Evolutionary conservation across 257 asterid species (phyloP), one percentile per base, ranked within the genome.

Genomic region (Petunia secreta): DNA sequence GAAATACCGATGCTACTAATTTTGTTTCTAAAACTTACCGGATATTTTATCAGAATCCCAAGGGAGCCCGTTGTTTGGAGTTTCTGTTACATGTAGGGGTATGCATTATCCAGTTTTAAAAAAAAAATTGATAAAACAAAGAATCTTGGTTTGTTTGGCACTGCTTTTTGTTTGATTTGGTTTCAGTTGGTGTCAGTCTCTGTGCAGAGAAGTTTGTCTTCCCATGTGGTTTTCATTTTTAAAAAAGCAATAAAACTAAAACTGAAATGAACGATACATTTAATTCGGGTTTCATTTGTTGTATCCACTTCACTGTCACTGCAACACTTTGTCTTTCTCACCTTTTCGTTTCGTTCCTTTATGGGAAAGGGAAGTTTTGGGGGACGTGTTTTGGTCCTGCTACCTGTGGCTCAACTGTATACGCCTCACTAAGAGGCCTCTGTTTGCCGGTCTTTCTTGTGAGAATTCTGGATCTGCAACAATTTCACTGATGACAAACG

Each of bases 191-290:
- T 16, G 43, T 68, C 36, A 16, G 44, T 44, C 16, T 68, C 15
- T 8, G 44, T 46, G 43, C 77, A 48, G 43, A 43, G 43, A 48
- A 44, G 11, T 25, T 52, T 71, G 10, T 10, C 34, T 71, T 46
- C 77, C 43, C 9, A 4, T 5, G 75, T 6, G 2, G 41, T 34
- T 3, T 48, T 4, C 16, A 4, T 25, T 2, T 25, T 50, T 50
- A 50, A 46, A 16, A 69, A 46, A 68, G 25, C 4, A 43, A 71
- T 41, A 25, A 43, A 43, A 16, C 54, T 43, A 66, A 43, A 8
- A 68, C 77, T 69, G 59, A 46, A 69, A 69, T 69, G 46, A 16
- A 41, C 16, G 76, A 69, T 69, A 2, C 43, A 4, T 68, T 68
- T 16, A n/a, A 44, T 44, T 46, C 16, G 25, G 58, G 16, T 44